Evolutionary conservation across 192 early-diverging fungal genomes (phyloP).

Genomic region (Umbelopsis vinacea): DNA sequence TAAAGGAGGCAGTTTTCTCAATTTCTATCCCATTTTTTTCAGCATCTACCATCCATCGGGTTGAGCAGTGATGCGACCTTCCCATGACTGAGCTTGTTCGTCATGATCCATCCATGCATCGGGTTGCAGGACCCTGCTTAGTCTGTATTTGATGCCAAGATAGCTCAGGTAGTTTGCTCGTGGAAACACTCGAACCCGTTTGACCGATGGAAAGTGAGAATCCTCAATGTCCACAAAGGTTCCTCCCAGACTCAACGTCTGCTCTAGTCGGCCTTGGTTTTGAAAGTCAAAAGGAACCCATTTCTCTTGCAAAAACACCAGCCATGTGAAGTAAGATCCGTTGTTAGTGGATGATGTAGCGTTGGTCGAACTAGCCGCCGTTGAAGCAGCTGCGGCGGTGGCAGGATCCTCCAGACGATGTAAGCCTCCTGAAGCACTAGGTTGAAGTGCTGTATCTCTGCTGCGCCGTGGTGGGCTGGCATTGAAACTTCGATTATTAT

Average conservation of each 20-base stretch:
- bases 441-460: not conserved
- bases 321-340: conserved; percentile 37
- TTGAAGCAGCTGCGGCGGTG: not conserved
- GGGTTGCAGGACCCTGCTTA: conserved; percentile 44
- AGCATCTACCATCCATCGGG: conserved; percentile 6
- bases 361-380: not conserved
- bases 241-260: conserved; percentile 36
- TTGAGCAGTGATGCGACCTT: conserved; percentile 18
- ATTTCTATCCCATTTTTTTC: not conserved
- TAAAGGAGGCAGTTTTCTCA: not conserved
- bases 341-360: not conserved
- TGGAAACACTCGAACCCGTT: conserved; percentile 41
- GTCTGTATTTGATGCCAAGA: conserved; percentile 42
- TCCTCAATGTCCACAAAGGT: conserved; percentile 42
- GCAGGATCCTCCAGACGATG: not conserved
- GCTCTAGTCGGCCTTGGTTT: conserved; percentile 39
- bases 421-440: not conserved
- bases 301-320: conserved; percentile 37
- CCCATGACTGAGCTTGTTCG: conserved; percentile 24
- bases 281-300: conserved; percentile 41
- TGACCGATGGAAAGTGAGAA: conserved; percentile 37
- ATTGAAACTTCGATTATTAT: conserved; percentile 20
- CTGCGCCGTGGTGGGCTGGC: conserved; percentile 6
- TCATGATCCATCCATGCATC: conserved; percentile 42
- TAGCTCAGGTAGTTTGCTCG: conserved; percentile 42